Percentiles rank a stretch among this genome's conserved stretches.
These are phyloP conservation scores for Phytophthora kernoviae DNA, from an alignment of 352 stramenopile genomes.

Conservation along the genomic window DNA sequence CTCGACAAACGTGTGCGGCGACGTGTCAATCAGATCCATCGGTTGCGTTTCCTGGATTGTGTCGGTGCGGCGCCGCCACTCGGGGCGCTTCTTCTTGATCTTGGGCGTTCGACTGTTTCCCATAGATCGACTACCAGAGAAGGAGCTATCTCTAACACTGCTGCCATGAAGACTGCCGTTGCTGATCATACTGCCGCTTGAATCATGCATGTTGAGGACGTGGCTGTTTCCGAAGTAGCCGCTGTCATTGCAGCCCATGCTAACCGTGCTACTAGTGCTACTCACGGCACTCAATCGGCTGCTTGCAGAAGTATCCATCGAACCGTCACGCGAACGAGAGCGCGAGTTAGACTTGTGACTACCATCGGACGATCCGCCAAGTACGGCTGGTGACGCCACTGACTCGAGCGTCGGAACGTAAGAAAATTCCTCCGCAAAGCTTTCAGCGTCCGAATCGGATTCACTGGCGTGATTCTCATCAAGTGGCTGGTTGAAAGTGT, in stretches of 20 bases:
- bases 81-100: constrained; percentile 40
- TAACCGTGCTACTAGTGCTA: constrained; percentile 31
- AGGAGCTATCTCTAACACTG: constrained; percentile 10
- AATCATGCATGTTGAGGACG: constrained; percentile 13
- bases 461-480: constrained; percentile 56
- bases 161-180: constrained; percentile 29
- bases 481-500: constrained; percentile 19
- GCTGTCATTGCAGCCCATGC: constrained; percentile 38
- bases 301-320: constrained; percentile 32
- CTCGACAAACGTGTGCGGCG: constrained; percentile 43
- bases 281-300: constrained; percentile 28
- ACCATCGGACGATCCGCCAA: constrained; percentile 22
- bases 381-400: constrained; percentile 33
- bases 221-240: constrained; percentile 20
- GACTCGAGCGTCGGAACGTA: constrained; percentile 49
- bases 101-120: constrained; percentile 23
- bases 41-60: constrained; percentile 45
- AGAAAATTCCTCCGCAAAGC: constrained; percentile 50
- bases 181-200: constrained; percentile 22
- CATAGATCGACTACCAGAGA: constrained; percentile 19
- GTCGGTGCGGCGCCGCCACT: constrained; percentile 44
- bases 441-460: constrained; percentile 44
- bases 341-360: constrained; percentile 22
- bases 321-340: constrained; percentile 33
- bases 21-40: constrained; percentile 32